Evolutionary conservation across 108 stramenopile genomes (phyloP), one percentile per base, ranked within the genome.

Genomic region (Skeletonema tropicum): DNA sequence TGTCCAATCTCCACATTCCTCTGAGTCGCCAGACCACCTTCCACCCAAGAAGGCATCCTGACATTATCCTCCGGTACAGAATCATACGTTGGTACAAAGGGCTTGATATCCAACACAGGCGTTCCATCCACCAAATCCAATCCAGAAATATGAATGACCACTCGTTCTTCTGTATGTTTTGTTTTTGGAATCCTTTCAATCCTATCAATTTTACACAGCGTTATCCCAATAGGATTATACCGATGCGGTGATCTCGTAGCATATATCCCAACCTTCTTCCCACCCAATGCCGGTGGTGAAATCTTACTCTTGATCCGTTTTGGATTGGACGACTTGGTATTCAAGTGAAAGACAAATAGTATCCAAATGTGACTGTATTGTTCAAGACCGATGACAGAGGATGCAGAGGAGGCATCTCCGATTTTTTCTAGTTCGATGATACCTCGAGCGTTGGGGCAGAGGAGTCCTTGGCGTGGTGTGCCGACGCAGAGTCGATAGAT

Each of bases 191-290:
- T 26, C 3, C 41, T 57, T 57, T 84, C 65, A 23, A 94, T 81
- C 12, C 69, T 46, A 64, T 95, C 96, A 30, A 99, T 57, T 64
- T 85, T 83, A 65, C 94, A 94, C 35, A 98, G 73, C 14, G 95
- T 93, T 8, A 99, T 84, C 8, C 98, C 98, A 58, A 99, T 86
- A 1, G 93, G 96, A 77, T 98, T 99, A 60, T 92, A 92, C 13
- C 98, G 90, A 82, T 99, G 99, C 3, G 99, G 99, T 46, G 95
- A 91, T n/a, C 99, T 83, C 1, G 98, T 98, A 31, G 97, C 89
- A 48, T 96, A 92, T 30, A 96, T 86, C n/a, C 99, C 99, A 13
- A 98, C 95, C 74, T 90, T 96, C 52, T 85, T 77, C 11, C 98
- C 97, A 14, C 94, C 92, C 62, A 94, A 63, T 23, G 90, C 88